Conservation (phyloP, 2,329 filamentous ascomycete genomes). For the Mycosphaerelloides madeirae region DNA sequence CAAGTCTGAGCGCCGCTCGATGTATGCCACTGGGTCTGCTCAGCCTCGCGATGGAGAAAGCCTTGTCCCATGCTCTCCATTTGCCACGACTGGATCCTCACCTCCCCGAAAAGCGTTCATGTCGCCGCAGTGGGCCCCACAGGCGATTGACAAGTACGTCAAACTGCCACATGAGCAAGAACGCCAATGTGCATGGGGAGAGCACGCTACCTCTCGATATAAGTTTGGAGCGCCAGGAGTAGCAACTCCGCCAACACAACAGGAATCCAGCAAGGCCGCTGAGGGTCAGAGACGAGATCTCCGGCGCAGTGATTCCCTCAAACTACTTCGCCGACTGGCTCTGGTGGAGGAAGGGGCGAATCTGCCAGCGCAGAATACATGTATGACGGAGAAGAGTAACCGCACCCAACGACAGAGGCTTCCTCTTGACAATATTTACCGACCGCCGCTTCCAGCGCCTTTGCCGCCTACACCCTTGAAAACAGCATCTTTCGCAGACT, state of each 20-base stretch:
- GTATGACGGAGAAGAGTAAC: not conserved
- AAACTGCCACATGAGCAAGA: constrained; percentile 11
- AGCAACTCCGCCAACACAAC: not conserved
- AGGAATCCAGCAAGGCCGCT: not conserved
- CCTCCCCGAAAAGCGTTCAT: not conserved
- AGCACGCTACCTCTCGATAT: constrained; percentile 1
- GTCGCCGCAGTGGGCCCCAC: constrained; percentile 11
- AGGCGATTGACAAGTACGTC: constrained; percentile 9
- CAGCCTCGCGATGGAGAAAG: not conserved
- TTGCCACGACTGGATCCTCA: constrained; percentile 9
- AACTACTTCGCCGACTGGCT: constrained; percentile 9
- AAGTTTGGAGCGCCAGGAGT: constrained; percentile 11
- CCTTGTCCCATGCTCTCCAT: constrained; percentile 8
- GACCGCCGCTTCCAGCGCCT: constrained; percentile 16
- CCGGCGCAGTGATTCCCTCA: constrained; percentile 11
- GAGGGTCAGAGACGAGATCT: constrained; percentile 6
- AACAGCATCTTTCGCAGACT: constrained; percentile 10
- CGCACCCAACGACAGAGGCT: constrained; percentile 7
- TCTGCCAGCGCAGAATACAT: not conserved
- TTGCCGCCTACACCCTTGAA: constrained; percentile 10
- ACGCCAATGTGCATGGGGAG: constrained; percentile 11
- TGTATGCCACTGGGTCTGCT: not conserved
- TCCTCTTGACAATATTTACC: constrained; percentile 12
- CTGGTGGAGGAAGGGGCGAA: constrained; percentile 8
- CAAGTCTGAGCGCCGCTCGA: too few relatives aligned